Evolutionary conservation across 2,329 filamentous ascomycete species (phyloP), one percentile per base, ranked within the genome.

Genomic region (Colletotrichum acutatum): DNA sequence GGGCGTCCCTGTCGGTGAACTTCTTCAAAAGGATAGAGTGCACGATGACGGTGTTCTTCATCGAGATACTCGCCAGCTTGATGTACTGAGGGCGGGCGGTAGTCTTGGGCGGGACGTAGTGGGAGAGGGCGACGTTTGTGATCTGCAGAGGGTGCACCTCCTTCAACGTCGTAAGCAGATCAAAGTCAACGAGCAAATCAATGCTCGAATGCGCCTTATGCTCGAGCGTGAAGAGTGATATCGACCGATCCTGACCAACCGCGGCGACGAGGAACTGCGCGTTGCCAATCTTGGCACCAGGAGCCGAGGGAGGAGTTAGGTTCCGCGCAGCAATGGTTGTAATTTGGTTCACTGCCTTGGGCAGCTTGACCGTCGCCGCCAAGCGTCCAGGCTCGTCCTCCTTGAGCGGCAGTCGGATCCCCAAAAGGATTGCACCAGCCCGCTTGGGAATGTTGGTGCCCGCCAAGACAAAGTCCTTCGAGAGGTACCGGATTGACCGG

Each of bases 201-300:
- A 90, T 80, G 9, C 81, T 80, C 26, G 80, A 80, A 37, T 85
- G 81, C 22, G 82, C 80, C 71, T 85, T 85, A 79, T 94, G 93
- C 75, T 97, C 93, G 71, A 97, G 84, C 0, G 94, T 95, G 81
- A 92, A 93, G 32, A 98, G 84, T 5, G 90, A 90, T 75, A 98
- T 92, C 12, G 94, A 95, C 73, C 91, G 91, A 80, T 97, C 94
- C 77, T 93, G 93, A 9, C 92, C 93, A 3, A 94, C 93, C 16
- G 97, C 90, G 7, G 95, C 95, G 76, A 98, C 88, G 59, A 93
- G 89, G 75, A 95, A 93, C 82, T 98, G 95, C 59, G 92, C 90
- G 72, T 93, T 91, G 65, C 89, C 90, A 64, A 90, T 82, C 61
- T 80, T 84, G 1, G 80, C 76, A 22, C 88, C 85, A 0, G 88